Percentiles rank a stretch among this genome's conserved stretches.
Evolutionary conservation across 805 yeast genomes (phyloP).

Genomic region (Pichia deserticola): DNA sequence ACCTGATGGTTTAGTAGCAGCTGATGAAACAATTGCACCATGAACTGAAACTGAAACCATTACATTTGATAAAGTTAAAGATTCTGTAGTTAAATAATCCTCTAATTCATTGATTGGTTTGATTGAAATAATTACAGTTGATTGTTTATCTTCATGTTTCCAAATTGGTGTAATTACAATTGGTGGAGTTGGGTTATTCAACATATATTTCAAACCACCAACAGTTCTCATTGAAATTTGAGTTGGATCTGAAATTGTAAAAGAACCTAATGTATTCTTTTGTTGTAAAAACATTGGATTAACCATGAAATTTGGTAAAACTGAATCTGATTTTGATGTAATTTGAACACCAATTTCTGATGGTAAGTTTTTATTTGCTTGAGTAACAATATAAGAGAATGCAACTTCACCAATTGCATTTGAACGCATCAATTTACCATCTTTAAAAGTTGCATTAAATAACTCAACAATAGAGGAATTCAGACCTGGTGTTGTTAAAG

Average conservation of each 20-base stretch:
- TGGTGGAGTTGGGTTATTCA: conserved; percentile 52
- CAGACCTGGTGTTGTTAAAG: conserved; percentile 52
- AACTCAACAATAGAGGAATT: conserved; percentile 85
- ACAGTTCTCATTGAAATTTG: conserved; percentile 56
- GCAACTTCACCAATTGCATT: conserved; percentile 83
- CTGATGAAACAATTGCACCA: conserved; percentile 59
- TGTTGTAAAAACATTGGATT: conserved; percentile 48
- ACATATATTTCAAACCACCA: conserved; percentile 74
- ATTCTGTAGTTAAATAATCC: conserved; percentile 24
- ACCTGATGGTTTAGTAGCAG: conserved; percentile 88
- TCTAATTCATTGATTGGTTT: conserved; percentile 44
- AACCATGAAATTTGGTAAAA: conserved; percentile 40
- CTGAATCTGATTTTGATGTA: conserved; percentile 32
- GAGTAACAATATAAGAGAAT: conserved; percentile 49
- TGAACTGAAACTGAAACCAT: conserved; percentile 54
- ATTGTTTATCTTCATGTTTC: conserved; percentile 81
- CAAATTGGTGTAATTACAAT: conserved; percentile 72
- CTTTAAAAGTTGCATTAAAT: conserved; percentile 63
- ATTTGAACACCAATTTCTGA: conserved; percentile 34
- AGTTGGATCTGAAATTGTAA: conserved; percentile 37
- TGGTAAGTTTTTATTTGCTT: conserved; percentile 29
- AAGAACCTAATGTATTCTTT: conserved; percentile 21
- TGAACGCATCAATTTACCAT: conserved; percentile 53
- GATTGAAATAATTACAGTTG: conserved; percentile 74
- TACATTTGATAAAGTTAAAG: conserved; percentile 47